phyloP scores from a whole-genome alignment of 1,139 yeast species.

The Lodderomyces jiufengensis region DNA sequence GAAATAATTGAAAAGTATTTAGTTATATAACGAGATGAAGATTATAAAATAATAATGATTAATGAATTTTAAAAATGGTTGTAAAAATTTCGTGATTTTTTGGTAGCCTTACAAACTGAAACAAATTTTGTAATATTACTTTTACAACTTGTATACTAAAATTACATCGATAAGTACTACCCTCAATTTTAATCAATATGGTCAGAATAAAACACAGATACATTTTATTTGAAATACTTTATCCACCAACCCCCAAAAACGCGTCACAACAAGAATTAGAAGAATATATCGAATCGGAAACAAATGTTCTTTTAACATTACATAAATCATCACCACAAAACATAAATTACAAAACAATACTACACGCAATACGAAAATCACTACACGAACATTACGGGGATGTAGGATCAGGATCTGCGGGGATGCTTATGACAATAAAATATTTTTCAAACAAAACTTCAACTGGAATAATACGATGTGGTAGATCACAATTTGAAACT shows the following conservation, averaged over 20 bases:
- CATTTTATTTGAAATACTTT: conserved; percentile 71
- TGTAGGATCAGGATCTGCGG: conserved; percentile 66
- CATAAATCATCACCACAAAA: conserved; percentile 49
- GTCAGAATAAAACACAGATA: conserved; percentile 86
- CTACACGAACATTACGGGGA: conserved; percentile 71
- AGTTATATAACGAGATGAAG: conserved; percentile 21
- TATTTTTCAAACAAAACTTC: conserved; percentile 81
- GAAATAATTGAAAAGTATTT: conserved; percentile 62
- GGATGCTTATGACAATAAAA: conserved; percentile 59
- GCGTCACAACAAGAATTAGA: conserved; percentile 17
- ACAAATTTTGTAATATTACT: too few species aligned
- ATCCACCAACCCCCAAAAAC: conserved; percentile 42
- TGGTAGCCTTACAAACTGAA: too few species aligned
- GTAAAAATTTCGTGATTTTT: too few species aligned
- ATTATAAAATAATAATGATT: too few species aligned
- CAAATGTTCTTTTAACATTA: conserved; percentile 39
- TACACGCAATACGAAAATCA: conserved; percentile 51
- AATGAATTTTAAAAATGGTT: too few species aligned
- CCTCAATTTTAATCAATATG: conserved; percentile 38
- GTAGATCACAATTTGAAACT: conserved; percentile 58
- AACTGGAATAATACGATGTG: conserved; percentile 79
- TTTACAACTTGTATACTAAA: too few species aligned
- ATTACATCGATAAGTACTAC: too few species aligned
- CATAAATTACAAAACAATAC: conserved; percentile 43
- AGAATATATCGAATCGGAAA: conserved; percentile 24